Evolutionary conservation across 2,329 filamentous ascomycete species (phyloP).

Genomic region (Colletotrichum sp.): DNA sequence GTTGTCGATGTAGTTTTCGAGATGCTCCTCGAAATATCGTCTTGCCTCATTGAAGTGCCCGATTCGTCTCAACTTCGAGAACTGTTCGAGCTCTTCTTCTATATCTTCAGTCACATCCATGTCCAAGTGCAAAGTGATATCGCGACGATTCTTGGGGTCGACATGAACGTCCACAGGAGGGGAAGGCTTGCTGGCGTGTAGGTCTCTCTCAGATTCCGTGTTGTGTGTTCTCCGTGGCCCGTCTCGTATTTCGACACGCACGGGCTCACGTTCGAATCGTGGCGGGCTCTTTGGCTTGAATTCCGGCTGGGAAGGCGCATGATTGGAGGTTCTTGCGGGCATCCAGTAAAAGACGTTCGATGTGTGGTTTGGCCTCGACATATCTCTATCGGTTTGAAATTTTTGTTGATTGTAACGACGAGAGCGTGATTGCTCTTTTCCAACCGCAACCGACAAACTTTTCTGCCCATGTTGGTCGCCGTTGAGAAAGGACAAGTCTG

Average conservation of each 20-base stretch:
- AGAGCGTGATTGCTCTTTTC: rapidly evolving
- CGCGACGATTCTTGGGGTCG: background rate
- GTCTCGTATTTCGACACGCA: no score
- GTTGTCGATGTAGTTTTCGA: background rate
- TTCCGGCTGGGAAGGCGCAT: background rate
- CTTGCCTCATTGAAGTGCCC: background rate
- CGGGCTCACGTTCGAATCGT: background rate
- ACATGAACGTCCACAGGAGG: rapidly evolving
- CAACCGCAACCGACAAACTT: rapidly evolving
- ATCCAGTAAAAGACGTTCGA: rapidly evolving
- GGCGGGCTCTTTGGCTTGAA: background rate
- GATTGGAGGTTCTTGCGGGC: background rate
- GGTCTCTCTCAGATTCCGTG: background rate
- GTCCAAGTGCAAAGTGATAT: rapidly evolving
- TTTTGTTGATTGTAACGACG: background rate
- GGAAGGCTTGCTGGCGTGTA: rapidly evolving
- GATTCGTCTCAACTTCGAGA: background rate
- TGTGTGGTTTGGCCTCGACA: background rate
- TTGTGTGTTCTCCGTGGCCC: background rate
- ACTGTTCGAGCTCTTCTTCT: background rate
- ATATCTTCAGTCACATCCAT: background rate
- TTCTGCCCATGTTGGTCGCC: rapidly evolving
- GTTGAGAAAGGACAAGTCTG: background rate
- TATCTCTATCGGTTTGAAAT: no score
- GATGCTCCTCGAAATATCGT: background rate